These are phyloP conservation scores for Geranomyces variabilis DNA, from an alignment of 192 early-diverging fungal genomes.

Conservation along the genomic window DNA sequence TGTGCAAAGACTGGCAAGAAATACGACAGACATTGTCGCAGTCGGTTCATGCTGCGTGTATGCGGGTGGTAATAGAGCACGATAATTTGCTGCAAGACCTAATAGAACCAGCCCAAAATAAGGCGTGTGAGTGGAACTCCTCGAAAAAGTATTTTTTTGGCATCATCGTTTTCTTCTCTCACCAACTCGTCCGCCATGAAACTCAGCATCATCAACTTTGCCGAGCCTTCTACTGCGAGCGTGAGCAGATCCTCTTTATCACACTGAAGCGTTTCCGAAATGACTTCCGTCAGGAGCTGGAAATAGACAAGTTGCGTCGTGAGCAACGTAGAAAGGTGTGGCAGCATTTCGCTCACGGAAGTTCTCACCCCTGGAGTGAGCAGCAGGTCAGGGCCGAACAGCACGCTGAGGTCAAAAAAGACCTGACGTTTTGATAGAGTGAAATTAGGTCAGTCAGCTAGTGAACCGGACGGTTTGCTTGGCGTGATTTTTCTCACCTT, in stretches of 20 bases:
- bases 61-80: constrained; percentile 80
- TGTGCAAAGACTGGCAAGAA: constrained; percentile 86
- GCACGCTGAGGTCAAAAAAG: constrained; percentile 66
- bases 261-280: constrained; percentile 60
- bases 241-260: constrained; percentile 65
- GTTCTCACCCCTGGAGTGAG: constrained; percentile 29
- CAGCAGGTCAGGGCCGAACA: constrained; percentile 53
- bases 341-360: too few relatives aligned
- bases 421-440: constrained; percentile 36
- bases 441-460: background rate
- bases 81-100: constrained; percentile 76
- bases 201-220: constrained; percentile 69
- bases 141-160: background rate
- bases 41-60: constrained; percentile 65
- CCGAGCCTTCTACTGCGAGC: constrained; percentile 73
- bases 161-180: background rate
- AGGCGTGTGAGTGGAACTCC: background rate
- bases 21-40: constrained; percentile 86
- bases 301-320: constrained; percentile 30
- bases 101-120: too few relatives aligned
- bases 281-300: constrained; percentile 21
- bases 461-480: background rate
- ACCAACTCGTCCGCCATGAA: constrained; percentile 44
- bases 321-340: constrained; percentile 5
- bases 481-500: too few relatives aligned